Base-by-base conservation (phyloP, 139 green algal species). In the Auxenochlorella pyrenoidosa region DNA sequence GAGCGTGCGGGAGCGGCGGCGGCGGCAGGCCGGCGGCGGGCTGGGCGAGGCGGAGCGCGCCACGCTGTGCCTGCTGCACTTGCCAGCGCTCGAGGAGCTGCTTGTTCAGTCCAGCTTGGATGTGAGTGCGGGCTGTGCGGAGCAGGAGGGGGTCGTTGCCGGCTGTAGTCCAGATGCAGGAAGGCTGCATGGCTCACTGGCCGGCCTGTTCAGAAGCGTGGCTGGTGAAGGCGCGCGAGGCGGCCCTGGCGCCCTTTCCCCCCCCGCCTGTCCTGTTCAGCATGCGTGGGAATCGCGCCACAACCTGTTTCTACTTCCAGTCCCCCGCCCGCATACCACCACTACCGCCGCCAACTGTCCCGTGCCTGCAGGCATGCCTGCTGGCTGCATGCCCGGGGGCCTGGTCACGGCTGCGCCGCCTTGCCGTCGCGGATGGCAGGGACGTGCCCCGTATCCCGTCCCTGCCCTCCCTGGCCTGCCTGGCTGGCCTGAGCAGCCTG, bases 41-140 rank as follows among this genome's bases (percentile, higher is more conserved):
- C 10, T 58, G 73, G 47, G 36, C 12, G 79, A 75, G 26, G 32
- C 24, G 36, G 36, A 73, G 58, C 58, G n/a, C 28, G 80, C 80
- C 5, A 72, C 60, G 5, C 12, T 40, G 26, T 77, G 38, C 63
- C 41, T 85, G 60, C 38, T 85, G 80, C 43, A 10, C 0, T 28
- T 85, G 63, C 80, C 80, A 0, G 80, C 63, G 40, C 32, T 85
- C 15, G 16, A 32, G 13, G 63, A 76, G 63, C 80, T 85, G 40
- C 30, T 77, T 15, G 32, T 85, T 40, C 80, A 65, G 80, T 77
- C 80, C 0, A 38, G 40, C 40, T 43, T 85, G 28, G 80, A 85
- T 30, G 80, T 85, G 80, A 40, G 79, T 70, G 77, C 43, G 32
- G n/a, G 16, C 30, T 5, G 15, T 75, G n/a, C 21, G 15, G 28